Evolutionary conservation across 1,284 basidiomycete species (phyloP).

Genomic region (Phellopilus nigrolimitatus): DNA sequence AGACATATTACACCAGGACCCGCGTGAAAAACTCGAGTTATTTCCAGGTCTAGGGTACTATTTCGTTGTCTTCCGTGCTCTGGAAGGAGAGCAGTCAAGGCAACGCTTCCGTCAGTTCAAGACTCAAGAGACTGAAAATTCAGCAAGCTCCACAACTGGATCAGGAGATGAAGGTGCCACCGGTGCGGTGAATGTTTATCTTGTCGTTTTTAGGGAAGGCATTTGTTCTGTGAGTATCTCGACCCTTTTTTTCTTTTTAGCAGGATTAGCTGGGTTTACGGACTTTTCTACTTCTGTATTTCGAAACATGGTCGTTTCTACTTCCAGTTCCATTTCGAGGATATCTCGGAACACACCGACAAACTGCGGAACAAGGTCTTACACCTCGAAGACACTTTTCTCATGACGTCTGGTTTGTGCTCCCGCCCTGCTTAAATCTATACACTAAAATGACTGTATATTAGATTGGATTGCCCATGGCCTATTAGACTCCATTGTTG

Average conservation of each 20-base stretch:
- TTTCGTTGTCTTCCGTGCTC: slow-evolving; percentile 84
- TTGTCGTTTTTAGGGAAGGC: slow-evolving; percentile 88
- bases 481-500: slow-evolving; percentile 90
- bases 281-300: too few relatives aligned
- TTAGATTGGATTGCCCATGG: slow-evolving; percentile 92
- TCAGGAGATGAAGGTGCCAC: slow-evolving; percentile 44
- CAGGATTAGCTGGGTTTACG: too few relatives aligned
- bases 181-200: slow-evolving; percentile 82
- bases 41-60: slow-evolving; percentile 92
- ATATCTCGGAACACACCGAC: slow-evolving; percentile 83
- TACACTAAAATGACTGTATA: neutral
- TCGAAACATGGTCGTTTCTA: too few relatives aligned
- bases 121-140: slow-evolving; percentile 22
- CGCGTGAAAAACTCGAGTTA: slow-evolving; percentile 87
- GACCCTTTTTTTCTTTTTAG: too few relatives aligned
- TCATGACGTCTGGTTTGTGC: slow-evolving; percentile 63
- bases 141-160: slow-evolving; percentile 25
- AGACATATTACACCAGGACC: slow-evolving; percentile 93
- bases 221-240: slow-evolving; percentile 78
- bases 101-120: slow-evolving; percentile 35
- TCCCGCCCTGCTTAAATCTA: neutral
- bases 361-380: slow-evolving; percentile 72
- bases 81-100: slow-evolving; percentile 55
- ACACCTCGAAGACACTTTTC: slow-evolving; percentile 51
- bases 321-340: slow-evolving; percentile 85